phyloP scores from a whole-genome alignment of 2,329 filamentous ascomycete genomes.

The Sporothrix curviconia region DNA sequence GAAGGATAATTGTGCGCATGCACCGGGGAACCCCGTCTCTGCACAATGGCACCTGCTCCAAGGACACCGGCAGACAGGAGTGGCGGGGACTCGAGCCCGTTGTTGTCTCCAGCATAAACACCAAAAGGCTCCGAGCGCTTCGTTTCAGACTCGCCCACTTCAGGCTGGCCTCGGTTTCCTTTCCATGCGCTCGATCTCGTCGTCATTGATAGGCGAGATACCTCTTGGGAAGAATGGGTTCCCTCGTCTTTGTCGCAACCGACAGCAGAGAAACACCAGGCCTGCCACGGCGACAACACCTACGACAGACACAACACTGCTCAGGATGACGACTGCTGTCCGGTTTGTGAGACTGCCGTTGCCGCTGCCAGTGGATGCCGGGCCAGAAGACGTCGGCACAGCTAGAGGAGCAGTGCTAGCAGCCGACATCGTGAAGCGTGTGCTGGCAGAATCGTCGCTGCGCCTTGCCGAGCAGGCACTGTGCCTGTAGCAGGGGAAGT shows the following conservation, averaged over 20 bases:
- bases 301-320: slow-evolving; percentile 43
- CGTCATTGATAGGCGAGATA: slow-evolving; percentile 56
- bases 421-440: not conserved
- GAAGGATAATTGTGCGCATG: not conserved
- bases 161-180: slow-evolving; percentile 24
- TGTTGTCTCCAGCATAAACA: not conserved
- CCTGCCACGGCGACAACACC: slow-evolving; percentile 34
- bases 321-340: slow-evolving; percentile 45
- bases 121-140: not conserved
- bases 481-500: not conserved
- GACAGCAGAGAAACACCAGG: slow-evolving; percentile 33
- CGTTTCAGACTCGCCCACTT: not conserved
- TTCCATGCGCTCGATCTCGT: slow-evolving; percentile 62
- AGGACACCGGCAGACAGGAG: not conserved
- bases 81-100: slow-evolving; percentile 3
- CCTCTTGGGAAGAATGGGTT: slow-evolving; percentile 45
- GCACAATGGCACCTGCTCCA: slow-evolving; percentile 4
- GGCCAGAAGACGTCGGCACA: not conserved
- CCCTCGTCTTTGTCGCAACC: slow-evolving; percentile 32
- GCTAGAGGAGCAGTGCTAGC: not conserved
- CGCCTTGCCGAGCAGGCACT: not conserved
- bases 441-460: not conserved
- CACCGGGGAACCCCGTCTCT: slow-evolving; percentile 1
- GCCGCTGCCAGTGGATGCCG: not conserved
- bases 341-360: slow-evolving; percentile 24